A percentile compares a stretch with the other conserved stretches of the same genome.
Conservation (phyloP, 352 stramenopile genomes). For the Phytopythium vexans region DNA sequence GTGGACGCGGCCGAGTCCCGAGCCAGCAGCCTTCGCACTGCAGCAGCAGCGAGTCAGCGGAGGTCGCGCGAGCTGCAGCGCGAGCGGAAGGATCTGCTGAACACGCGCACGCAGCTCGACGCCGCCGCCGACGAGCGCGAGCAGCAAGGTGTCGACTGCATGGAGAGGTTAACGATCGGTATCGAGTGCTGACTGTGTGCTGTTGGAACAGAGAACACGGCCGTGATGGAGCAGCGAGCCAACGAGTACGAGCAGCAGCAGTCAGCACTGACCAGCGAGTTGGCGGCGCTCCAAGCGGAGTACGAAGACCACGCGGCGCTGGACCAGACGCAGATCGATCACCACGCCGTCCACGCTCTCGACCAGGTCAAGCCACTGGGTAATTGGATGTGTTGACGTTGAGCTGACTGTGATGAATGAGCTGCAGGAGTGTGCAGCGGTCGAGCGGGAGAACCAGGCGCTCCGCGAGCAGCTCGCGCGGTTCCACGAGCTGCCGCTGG, state of each 20-base stretch:
- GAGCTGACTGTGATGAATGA: neutral
- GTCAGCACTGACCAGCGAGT: neutral
- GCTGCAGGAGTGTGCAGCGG: constrained; percentile 25
- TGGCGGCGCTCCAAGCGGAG: constrained; percentile 15
- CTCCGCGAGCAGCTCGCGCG: constrained; percentile 24
- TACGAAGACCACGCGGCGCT: constrained; percentile 20
- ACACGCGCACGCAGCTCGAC: constrained; percentile 23
- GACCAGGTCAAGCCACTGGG: constrained; percentile 10
- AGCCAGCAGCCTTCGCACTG: constrained; percentile 4
- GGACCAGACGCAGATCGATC: constrained; percentile 16
- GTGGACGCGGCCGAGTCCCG: neutral
- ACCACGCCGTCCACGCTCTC: constrained; percentile 23
- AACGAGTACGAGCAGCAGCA: constrained; percentile 28
- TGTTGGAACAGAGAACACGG: constrained; percentile 32
- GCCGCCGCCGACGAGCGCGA: constrained; percentile 30
- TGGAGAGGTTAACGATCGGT: neutral
- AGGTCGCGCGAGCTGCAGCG: constrained; percentile 22
- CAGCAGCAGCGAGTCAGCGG: constrained; percentile 2
- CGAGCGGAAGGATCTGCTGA: constrained; percentile 25
- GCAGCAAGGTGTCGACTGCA: constrained; percentile 17
- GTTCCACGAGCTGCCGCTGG: constrained; percentile 36
- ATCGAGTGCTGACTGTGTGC: neutral
- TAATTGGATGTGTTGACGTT: neutral
- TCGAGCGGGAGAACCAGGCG: constrained; percentile 25
- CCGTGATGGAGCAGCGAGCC: constrained; percentile 37